A percentile compares a stretch with the other conserved stretches of the same genome.
phyloP scores from a whole-genome alignment of 352 stramenopile genomes.

The Phytophthora quininea region DNA sequence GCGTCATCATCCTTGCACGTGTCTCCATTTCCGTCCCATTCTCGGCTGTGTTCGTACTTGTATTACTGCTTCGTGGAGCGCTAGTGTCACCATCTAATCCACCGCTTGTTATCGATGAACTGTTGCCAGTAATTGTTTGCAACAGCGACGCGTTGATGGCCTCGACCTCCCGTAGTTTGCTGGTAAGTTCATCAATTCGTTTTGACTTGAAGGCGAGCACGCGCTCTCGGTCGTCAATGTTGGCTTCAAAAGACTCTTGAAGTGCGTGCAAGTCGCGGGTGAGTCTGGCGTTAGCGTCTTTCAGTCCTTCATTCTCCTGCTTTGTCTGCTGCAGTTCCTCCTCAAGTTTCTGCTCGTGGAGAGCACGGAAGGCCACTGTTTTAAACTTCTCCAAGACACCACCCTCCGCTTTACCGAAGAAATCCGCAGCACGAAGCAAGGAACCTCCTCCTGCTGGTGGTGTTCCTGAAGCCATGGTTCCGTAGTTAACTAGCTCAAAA shows the following conservation, averaged over 20 bases:
- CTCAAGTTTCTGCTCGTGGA: slow-evolving; percentile 73
- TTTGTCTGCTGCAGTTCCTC: slow-evolving; percentile 57
- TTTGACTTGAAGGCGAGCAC: slow-evolving; percentile 74
- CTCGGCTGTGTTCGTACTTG: slow-evolving; percentile 1
- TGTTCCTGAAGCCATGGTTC: slow-evolving; percentile 21
- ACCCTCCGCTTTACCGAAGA: slow-evolving; percentile 58
- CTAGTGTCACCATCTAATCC: slow-evolving; percentile 7
- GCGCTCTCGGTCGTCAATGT: slow-evolving; percentile 73
- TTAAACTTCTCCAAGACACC: slow-evolving; percentile 71
- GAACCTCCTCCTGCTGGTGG: neutral
- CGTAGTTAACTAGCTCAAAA: neutral
- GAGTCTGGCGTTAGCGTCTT: slow-evolving; percentile 40
- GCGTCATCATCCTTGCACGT: slow-evolving; percentile 40
- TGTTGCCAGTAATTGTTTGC: slow-evolving; percentile 47
- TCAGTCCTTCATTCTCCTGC: slow-evolving; percentile 46
- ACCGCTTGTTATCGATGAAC: slow-evolving; percentile 2
- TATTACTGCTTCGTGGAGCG: slow-evolving; percentile 18
- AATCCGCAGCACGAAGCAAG: slow-evolving; percentile 47
- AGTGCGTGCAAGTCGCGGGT: slow-evolving; percentile 45
- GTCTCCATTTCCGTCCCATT: slow-evolving; percentile 17
- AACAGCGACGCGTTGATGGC: slow-evolving; percentile 56
- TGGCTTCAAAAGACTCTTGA: slow-evolving; percentile 45
- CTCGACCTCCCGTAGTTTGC: slow-evolving; percentile 55
- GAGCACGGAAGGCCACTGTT: slow-evolving; percentile 58
- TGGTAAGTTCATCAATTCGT: slow-evolving; percentile 62